phyloP scores from a whole-genome alignment of 2,329 filamentous ascomycete genomes.

The Cladophialophora chaetospira region DNA sequence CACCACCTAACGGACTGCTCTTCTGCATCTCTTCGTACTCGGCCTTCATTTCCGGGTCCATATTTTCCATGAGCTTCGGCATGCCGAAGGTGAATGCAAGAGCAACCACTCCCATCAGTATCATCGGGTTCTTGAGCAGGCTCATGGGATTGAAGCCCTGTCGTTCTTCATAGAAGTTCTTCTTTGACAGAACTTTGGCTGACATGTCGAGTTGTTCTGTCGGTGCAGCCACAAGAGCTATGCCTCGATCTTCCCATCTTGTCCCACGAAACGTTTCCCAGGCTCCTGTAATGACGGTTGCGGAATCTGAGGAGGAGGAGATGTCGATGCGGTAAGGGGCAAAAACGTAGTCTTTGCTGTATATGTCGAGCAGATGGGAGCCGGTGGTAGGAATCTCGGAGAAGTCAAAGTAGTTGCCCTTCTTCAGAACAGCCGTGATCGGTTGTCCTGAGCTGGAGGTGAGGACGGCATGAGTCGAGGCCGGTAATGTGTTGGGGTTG shows the following conservation, averaged over 20 bases:
- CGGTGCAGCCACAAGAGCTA: slow-evolving; percentile 25
- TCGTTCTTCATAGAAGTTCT: slow-evolving; percentile 76
- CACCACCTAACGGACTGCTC: slow-evolving; percentile 65
- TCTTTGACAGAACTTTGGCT: slow-evolving; percentile 62
- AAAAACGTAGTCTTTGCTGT: slow-evolving; percentile 74
- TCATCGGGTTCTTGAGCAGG: slow-evolving; percentile 94
- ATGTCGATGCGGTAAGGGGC: slow-evolving; percentile 80
- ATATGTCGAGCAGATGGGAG: slow-evolving; percentile 80
- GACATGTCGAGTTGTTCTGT: slow-evolving; percentile 57
- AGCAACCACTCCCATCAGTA: slow-evolving; percentile 82
- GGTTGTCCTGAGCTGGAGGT: slow-evolving; percentile 42
- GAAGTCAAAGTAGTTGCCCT: slow-evolving; percentile 70
- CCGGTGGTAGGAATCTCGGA: slow-evolving; percentile 62
- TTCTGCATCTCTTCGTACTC: slow-evolving; percentile 92
- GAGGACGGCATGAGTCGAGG: slow-evolving; percentile 56
- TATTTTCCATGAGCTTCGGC: slow-evolving; percentile 94
- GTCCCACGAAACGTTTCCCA: slow-evolving; percentile 32
- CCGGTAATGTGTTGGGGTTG: slow-evolving; percentile 43
- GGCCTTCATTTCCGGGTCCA: slow-evolving; percentile 93
- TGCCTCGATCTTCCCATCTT: slow-evolving; percentile 32
- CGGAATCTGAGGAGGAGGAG: slow-evolving; percentile 37
- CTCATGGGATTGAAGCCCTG: slow-evolving; percentile 74
- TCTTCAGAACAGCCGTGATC: slow-evolving; percentile 49
- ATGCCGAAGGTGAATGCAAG: slow-evolving; percentile 85
- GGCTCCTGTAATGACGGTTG: slow-evolving; percentile 37